These are phyloP conservation scores for Zygoascus ofunaensis DNA, from an alignment of 805 yeast species.

Conservation along the genomic window DNA sequence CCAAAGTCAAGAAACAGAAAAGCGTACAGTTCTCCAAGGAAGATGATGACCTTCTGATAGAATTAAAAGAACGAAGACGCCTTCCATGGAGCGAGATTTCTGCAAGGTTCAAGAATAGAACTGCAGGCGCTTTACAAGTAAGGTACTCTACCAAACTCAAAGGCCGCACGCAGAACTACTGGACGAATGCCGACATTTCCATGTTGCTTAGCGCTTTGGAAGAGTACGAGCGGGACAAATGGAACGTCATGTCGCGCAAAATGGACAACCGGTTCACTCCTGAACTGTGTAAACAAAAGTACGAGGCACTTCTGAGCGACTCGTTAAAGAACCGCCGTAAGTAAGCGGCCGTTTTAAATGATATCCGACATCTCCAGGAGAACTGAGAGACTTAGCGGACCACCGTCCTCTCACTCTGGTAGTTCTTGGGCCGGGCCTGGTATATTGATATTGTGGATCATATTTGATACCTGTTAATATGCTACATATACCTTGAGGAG, in stretches of 20 bases:
- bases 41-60: constrained; percentile 22
- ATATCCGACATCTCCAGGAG: no score
- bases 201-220: constrained; percentile 14
- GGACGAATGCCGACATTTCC: constrained; percentile 17
- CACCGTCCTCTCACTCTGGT: no score
- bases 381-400: no score
- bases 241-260: constrained; percentile 17
- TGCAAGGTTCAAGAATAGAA: constrained; percentile 59
- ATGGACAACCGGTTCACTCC: constrained; percentile 17
- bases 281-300: constrained; percentile 15
- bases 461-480: no score
- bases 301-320: constrained; percentile 5
- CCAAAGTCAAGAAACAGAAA: neutral
- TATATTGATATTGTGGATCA: no score
- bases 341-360: no score
- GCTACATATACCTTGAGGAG: no score
- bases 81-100: constrained; percentile 80
- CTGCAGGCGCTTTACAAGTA: constrained; percentile 78
- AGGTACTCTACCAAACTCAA: constrained; percentile 24
- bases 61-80: constrained; percentile 53
- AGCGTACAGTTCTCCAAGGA: constrained; percentile 19
- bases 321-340: no score
- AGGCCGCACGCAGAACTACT: constrained; percentile 10
- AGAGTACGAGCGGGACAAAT: constrained; percentile 19
- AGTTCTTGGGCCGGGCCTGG: no score